Evolutionary conservation across 495 filamentous ascomycete genomes (phyloP).

Genomic region (Tuber melanosporum): DNA sequence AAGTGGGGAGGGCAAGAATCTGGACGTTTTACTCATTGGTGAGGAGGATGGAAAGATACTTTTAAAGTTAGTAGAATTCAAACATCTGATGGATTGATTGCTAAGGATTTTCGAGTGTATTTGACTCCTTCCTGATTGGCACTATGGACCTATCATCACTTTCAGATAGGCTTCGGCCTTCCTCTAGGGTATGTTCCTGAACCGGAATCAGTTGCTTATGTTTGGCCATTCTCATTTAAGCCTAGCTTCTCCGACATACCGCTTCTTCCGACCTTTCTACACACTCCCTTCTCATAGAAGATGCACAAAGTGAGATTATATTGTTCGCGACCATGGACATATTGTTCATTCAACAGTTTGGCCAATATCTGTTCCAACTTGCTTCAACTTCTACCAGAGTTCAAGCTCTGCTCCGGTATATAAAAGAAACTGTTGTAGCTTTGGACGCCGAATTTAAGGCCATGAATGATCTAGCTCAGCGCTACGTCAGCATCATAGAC

Average conservation of each 20-base stretch:
- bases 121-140: slow-evolving; percentile 83
- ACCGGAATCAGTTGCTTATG: slow-evolving; percentile 41
- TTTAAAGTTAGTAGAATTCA: slow-evolving; percentile 44
- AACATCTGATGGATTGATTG: neutral
- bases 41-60: slow-evolving; percentile 73
- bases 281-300: slow-evolving; percentile 61
- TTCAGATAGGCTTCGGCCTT: slow-evolving; percentile 31
- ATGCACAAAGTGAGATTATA: slow-evolving; percentile 44
- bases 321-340: slow-evolving; percentile 73
- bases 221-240: slow-evolving; percentile 16
- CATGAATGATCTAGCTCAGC: slow-evolving; percentile 68
- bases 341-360: slow-evolving; percentile 70
- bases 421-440: slow-evolving; percentile 65
- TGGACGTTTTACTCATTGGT: slow-evolving; percentile 76
- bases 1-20: slow-evolving; percentile 33
- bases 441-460: slow-evolving; percentile 75
- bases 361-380: slow-evolving; percentile 70
- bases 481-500: slow-evolving; percentile 68
- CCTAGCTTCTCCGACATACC: slow-evolving; percentile 54
- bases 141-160: slow-evolving; percentile 44
- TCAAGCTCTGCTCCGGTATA: slow-evolving; percentile 76
- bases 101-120: slow-evolving; percentile 53
- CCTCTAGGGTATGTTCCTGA: slow-evolving; percentile 44
- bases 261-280: slow-evolving; percentile 70
- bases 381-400: slow-evolving; percentile 80